A percentile compares a stretch with the other conserved stretches of the same genome.
phyloP scores from a whole-genome alignment of 1,284 basidiomycete species.

The Ganoderma sinense region DNA sequence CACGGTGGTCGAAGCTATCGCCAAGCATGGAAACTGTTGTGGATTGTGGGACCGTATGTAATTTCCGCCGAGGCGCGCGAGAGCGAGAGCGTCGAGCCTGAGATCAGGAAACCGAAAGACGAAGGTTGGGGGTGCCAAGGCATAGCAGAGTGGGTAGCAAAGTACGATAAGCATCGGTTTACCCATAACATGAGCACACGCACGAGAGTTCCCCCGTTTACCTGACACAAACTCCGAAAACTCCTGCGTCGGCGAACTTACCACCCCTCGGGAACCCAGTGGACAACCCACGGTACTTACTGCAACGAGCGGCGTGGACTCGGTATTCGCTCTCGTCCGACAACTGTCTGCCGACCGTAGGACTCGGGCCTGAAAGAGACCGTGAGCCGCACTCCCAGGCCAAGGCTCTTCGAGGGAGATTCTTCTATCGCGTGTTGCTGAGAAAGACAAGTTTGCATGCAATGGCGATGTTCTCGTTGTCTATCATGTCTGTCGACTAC shows the following conservation, averaged over 20 bases:
- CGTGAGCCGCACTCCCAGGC: not conserved
- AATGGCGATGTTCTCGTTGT: too few relatives aligned
- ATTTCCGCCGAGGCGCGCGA: not conserved
- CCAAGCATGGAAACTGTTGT: not conserved
- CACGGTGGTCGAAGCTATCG: not conserved
- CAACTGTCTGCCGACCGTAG: not conserved
- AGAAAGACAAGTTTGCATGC: too few relatives aligned
- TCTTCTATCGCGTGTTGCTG: not conserved
- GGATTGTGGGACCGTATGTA: not conserved
- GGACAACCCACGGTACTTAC: too few relatives aligned
- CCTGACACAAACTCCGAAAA: not conserved
- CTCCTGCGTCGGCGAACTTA: not conserved
- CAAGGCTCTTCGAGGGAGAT: not conserved
- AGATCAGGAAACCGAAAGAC: not conserved
- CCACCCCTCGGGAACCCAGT: not conserved
- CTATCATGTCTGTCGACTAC: too few relatives aligned
- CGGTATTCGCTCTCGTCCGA: too few relatives aligned
- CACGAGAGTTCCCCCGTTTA: not conserved
- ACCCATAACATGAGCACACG: not conserved
- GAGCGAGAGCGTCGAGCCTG: not conserved
- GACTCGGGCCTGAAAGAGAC: not conserved
- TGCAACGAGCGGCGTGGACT: too few relatives aligned
- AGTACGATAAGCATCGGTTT: not conserved
- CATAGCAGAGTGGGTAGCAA: not conserved
- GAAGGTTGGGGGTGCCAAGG: not conserved